These are phyloP conservation scores for Boletus patriciae DNA, from an alignment of 768 basidiomycete genomes.

Conservation along the genomic window DNA sequence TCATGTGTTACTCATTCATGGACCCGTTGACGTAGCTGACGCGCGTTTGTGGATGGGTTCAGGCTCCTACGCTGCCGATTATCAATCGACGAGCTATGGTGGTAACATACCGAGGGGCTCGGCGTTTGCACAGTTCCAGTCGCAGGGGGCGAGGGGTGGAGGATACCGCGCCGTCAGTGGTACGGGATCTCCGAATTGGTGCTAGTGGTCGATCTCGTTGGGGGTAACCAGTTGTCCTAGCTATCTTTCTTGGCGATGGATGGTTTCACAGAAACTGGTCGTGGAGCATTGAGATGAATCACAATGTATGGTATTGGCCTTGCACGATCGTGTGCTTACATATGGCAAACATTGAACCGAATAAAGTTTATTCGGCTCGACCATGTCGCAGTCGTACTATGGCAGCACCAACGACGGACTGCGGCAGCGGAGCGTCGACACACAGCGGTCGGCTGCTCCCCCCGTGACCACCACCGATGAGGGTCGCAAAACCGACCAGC, in stretches of 20 bases:
- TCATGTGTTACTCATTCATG: background rate
- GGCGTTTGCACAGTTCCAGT: slow-evolving; percentile 14
- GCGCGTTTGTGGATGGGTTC: background rate
- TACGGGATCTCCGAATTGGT: background rate
- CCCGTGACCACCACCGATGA: slow-evolving; percentile 53
- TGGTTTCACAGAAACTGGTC: background rate
- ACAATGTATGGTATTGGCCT: too few relatives aligned
- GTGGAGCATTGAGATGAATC: too few relatives aligned
- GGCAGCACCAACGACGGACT: slow-evolving; percentile 25
- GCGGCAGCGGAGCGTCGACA: slow-evolving; percentile 31
- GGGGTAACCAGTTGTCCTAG: too few relatives aligned
- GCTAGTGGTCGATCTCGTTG: background rate
- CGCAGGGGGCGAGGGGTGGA: slow-evolving; percentile 2
- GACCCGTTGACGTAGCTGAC: background rate
- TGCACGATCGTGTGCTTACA: too few relatives aligned
- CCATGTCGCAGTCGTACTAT: slow-evolving; percentile 34
- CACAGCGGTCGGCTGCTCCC: slow-evolving; percentile 11
- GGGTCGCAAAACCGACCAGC: slow-evolving; percentile 71
- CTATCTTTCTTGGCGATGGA: too few relatives aligned
- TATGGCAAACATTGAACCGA: too few relatives aligned
- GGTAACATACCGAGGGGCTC: slow-evolving; percentile 13
- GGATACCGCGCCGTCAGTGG: background rate
- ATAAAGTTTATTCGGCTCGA: background rate
- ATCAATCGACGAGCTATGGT: slow-evolving; percentile 23
- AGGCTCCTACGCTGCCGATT: slow-evolving; percentile 19